Conservation (phyloP, 192 early-diverging fungal genomes). For the Lobosporangium transversale region DNA sequence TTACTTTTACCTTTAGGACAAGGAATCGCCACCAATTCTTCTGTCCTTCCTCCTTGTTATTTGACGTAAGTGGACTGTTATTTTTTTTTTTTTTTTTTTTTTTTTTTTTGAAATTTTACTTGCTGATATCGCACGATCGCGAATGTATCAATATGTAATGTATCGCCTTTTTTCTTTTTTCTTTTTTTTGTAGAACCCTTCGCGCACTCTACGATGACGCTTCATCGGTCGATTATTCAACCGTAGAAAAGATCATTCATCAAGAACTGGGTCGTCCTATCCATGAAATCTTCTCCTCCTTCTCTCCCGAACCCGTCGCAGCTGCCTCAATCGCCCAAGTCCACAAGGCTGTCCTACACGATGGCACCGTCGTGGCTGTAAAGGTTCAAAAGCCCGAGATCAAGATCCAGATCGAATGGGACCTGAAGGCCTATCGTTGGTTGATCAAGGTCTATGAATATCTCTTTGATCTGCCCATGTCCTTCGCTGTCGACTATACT, state of each 20-base stretch:
- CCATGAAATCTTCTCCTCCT: slow-evolving; percentile 74
- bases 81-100: slow-evolving; percentile 14
- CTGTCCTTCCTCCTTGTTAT: slow-evolving; percentile 67
- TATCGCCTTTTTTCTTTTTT: slow-evolving; percentile 12
- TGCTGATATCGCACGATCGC: background rate
- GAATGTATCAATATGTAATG: background rate
- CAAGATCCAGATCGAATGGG: slow-evolving; percentile 82
- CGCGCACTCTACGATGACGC: slow-evolving; percentile 83
- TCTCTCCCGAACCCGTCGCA: slow-evolving; percentile 76
- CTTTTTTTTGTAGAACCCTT: slow-evolving; percentile 54
- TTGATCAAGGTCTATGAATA: slow-evolving; percentile 73
- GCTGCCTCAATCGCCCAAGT: slow-evolving; percentile 97
- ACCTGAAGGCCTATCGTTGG: slow-evolving; percentile 74
- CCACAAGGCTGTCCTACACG: slow-evolving; percentile 79
- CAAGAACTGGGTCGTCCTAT: slow-evolving; percentile 71
- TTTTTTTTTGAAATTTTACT: no score
- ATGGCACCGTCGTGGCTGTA: slow-evolving; percentile 81
- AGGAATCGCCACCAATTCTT: slow-evolving; percentile 73
- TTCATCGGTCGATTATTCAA: slow-evolving; percentile 72
- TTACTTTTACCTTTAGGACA: slow-evolving; percentile 64
- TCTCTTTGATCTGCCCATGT: slow-evolving; percentile 85
- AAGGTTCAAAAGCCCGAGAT: slow-evolving; percentile 96
- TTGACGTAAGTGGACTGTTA: slow-evolving; percentile 36
- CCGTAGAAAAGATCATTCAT: slow-evolving; percentile 73
- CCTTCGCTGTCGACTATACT: slow-evolving; percentile 81